Conservation (phyloP, 2,329 filamentous ascomycete species). For the Fusarium sp. region DNA sequence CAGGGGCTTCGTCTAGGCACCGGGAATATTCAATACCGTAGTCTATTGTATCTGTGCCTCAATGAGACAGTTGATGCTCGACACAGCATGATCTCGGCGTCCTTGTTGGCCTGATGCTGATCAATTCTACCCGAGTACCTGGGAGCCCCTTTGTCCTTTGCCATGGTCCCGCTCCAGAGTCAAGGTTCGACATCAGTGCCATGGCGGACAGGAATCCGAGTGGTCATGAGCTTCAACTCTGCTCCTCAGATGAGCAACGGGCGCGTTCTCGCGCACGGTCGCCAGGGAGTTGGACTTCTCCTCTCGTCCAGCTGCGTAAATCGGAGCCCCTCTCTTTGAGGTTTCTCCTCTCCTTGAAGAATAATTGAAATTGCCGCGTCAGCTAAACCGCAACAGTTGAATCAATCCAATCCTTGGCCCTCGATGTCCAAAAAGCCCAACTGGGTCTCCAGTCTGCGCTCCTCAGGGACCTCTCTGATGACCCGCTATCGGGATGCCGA, state of each 20-base stretch:
- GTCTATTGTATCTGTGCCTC: slow-evolving; percentile 9
- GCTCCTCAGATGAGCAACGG: slow-evolving; percentile 22
- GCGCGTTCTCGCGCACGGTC: slow-evolving; percentile 31
- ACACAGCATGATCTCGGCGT: slow-evolving; percentile 13
- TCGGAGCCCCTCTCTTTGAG: slow-evolving; percentile 21
- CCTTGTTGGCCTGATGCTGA: slow-evolving; percentile 18
- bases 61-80: slow-evolving; percentile 12
- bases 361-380: slow-evolving; percentile 36
- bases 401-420: slow-evolving; percentile 21
- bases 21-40: slow-evolving; percentile 5
- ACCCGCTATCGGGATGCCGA: slow-evolving; percentile 44
- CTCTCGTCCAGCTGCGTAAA: slow-evolving; percentile 14
- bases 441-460: slow-evolving; percentile 31
- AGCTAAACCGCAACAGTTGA: slow-evolving; percentile 29
- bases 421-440: slow-evolving; percentile 26
- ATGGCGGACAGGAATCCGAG: slow-evolving; percentile 23
- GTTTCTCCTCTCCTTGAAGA: slow-evolving; percentile 7
- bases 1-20: slow-evolving; percentile 12
- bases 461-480: slow-evolving; percentile 40
- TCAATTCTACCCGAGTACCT: slow-evolving; percentile 27
- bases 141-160: slow-evolving; percentile 12
- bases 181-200: slow-evolving; percentile 27
- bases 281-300: slow-evolving; percentile 18
- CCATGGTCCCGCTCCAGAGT: slow-evolving; percentile 14
- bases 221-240: slow-evolving; percentile 14